Percentiles rank a stretch among this genome's conserved stretches.
These are phyloP conservation scores for Acephala macrosclerotiorum DNA, from an alignment of 2,329 filamentous ascomycete genomes.

Conservation along the genomic window DNA sequence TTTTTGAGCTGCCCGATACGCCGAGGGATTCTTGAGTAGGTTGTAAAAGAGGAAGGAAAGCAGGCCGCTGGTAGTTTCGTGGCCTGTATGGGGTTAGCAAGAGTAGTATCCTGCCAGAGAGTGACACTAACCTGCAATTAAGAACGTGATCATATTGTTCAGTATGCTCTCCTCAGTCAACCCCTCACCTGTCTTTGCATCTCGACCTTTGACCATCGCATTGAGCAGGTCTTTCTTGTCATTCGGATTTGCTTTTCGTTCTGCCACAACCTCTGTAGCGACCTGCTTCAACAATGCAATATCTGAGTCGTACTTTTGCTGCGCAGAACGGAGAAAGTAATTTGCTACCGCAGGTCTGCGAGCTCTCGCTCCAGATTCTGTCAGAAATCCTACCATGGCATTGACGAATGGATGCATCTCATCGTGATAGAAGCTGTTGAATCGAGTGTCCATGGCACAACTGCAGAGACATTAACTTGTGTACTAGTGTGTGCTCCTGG, in stretches of 20 bases:
- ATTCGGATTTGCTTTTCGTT: constrained; percentile 60
- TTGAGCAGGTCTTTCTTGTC: constrained; percentile 72
- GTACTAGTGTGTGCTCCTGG: too few relatives aligned
- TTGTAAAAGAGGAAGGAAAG: constrained; percentile 59
- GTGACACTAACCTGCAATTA: constrained; percentile 53
- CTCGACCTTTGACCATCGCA: constrained; percentile 72
- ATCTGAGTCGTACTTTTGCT: constrained; percentile 57
- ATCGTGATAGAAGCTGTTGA: constrained; percentile 77
- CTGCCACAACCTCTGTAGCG: constrained; percentile 64
- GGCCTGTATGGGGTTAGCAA: constrained; percentile 53
- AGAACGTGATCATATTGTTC: constrained; percentile 76
- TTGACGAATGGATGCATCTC: constrained; percentile 73
- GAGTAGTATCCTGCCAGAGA: constrained; percentile 45
- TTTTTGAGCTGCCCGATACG: constrained; percentile 54
- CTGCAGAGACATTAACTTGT: not conserved
- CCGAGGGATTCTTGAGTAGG: constrained; percentile 56
- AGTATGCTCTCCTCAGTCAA: constrained; percentile 69
- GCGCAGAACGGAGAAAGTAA: constrained; percentile 53
- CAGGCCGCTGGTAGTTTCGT: constrained; percentile 70
- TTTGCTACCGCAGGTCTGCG: constrained; percentile 55
- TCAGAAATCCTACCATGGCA: constrained; percentile 71
- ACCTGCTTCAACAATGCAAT: constrained; percentile 62
- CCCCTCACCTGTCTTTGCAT: constrained; percentile 71
- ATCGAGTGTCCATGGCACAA: constrained; percentile 58
- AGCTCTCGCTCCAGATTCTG: constrained; percentile 60